Evolutionary conservation across 2,329 filamentous ascomycete genomes (phyloP).

Genomic region (Colletotrichum lini): DNA sequence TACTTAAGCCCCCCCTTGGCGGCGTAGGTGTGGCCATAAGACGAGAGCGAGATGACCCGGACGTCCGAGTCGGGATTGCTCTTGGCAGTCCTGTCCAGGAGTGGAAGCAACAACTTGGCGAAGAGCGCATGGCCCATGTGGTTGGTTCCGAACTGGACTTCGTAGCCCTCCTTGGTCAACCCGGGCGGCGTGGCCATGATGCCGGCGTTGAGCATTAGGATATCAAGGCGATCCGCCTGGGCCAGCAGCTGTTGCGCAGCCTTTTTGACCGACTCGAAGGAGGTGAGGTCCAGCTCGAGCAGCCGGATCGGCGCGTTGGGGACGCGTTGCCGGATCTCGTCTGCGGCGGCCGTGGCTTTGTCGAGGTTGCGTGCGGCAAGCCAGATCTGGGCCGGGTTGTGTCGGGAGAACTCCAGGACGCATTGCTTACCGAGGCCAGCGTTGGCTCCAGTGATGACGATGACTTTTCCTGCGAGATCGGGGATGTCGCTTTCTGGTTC

Average conservation of each 20-base stretch:
- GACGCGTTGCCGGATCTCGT: constrained; percentile 50
- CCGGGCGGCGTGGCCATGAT: constrained; percentile 46
- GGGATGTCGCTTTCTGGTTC: too few species aligned
- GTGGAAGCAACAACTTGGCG: constrained; percentile 52
- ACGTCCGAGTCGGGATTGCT: too few species aligned
- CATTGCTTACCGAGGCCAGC: background rate
- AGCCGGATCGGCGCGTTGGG: constrained; percentile 45
- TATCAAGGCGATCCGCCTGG: constrained; percentile 55
- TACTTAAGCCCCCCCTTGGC: background rate
- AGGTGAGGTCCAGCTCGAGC: constrained; percentile 55
- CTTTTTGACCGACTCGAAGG: constrained; percentile 57
- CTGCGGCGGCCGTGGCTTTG: constrained; percentile 50
- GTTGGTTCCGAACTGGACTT: constrained; percentile 54
- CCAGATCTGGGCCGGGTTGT: constrained; percentile 67
- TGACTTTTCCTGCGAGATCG: too few species aligned
- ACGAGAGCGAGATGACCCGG: too few species aligned
- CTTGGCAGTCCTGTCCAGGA: too few species aligned
- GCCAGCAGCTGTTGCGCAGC: constrained; percentile 55
- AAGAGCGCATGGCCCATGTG: constrained; percentile 50
- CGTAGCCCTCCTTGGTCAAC: constrained; percentile 48
- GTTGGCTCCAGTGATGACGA: too few species aligned
- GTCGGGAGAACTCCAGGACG: constrained; percentile 44
- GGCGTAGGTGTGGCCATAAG: background rate
- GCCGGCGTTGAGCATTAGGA: constrained; percentile 57
- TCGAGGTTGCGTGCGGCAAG: constrained; percentile 64